phyloP scores from a whole-genome alignment of 2,329 filamentous ascomycete genomes.

The Arthrobotrys iridis region DNA sequence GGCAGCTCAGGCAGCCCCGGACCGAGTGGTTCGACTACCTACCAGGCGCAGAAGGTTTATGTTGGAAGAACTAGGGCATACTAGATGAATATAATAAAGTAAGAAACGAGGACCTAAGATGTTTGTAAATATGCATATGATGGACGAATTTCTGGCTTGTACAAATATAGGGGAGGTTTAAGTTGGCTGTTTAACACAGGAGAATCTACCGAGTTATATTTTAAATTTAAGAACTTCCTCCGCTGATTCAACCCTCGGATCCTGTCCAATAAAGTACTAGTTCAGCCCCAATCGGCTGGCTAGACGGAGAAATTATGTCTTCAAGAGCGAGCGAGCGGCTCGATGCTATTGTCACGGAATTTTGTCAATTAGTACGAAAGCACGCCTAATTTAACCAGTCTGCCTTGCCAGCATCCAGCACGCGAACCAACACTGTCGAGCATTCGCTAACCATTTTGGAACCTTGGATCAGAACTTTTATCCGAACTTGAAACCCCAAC shows the following conservation, averaged over 20 bases:
- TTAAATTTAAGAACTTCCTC: too few species aligned
- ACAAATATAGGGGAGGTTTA: too few species aligned
- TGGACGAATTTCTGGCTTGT: too few species aligned
- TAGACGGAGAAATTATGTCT: too few species aligned
- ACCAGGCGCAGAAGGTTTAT: conserved; percentile 52
- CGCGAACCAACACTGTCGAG: background rate
- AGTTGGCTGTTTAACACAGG: too few species aligned
- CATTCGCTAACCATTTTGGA: background rate
- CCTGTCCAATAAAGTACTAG: too few species aligned
- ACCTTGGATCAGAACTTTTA: background rate
- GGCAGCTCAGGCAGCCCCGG: conserved; percentile 49
- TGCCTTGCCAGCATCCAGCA: background rate
- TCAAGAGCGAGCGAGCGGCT: too few species aligned
- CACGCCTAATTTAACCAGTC: background rate
- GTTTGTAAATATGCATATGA: conserved; percentile 15
- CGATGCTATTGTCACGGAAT: too few species aligned
- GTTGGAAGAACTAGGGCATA: conserved; percentile 42
- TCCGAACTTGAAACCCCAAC: background rate
- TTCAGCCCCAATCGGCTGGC: too few species aligned
- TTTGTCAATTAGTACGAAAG: background rate
- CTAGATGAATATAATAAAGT: background rate
- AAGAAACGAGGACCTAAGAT: background rate
- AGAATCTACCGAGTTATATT: too few species aligned
- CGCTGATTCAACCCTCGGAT: too few species aligned
- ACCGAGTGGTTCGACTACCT: conserved; percentile 43